These are phyloP conservation scores for Pleurotus giganteus DNA, from an alignment of 768 basidiomycete genomes.

Conservation along the genomic window DNA sequence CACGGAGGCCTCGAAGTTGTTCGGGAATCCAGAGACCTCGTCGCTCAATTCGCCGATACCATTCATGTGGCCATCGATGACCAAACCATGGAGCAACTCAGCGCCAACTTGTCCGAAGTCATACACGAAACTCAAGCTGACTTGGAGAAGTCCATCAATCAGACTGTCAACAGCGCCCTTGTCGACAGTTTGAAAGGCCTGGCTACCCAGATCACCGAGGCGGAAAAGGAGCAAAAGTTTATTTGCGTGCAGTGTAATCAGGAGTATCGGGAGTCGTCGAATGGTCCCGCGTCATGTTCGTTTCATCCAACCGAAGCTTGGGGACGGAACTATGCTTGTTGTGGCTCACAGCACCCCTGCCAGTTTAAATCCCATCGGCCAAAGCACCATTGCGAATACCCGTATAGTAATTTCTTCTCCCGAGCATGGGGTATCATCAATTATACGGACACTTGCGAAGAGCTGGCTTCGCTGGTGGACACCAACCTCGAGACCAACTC, in stretches of 20 bases:
- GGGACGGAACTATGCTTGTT: slow-evolving; percentile 33
- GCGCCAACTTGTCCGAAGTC: slow-evolving; percentile 30
- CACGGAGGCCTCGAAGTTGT: slow-evolving; percentile 37
- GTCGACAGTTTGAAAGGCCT: slow-evolving; percentile 34
- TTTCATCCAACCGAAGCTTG: slow-evolving; percentile 35
- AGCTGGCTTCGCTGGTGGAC: slow-evolving; percentile 33
- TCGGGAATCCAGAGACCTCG: slow-evolving; percentile 31
- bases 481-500: slow-evolving; percentile 32
- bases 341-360: slow-evolving; percentile 32
- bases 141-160: slow-evolving; percentile 28
- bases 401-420: slow-evolving; percentile 36
- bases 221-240: slow-evolving; percentile 35
- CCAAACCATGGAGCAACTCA: slow-evolving; percentile 38
- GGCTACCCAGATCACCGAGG: slow-evolving; percentile 29
- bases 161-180: slow-evolving; percentile 32
- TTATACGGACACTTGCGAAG: slow-evolving; percentile 31
- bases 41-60: slow-evolving; percentile 35
- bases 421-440: slow-evolving; percentile 27
- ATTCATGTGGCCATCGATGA: slow-evolving; percentile 36
- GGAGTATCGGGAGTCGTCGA: slow-evolving; percentile 32
- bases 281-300: slow-evolving; percentile 36
- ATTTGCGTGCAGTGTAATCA: slow-evolving; percentile 38
- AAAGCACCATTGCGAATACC: slow-evolving; percentile 40
- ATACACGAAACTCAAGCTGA: slow-evolving; percentile 29
- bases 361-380: slow-evolving; percentile 32